A percentile compares a stretch with the other conserved stretches of the same genome.
phyloP scores from a whole-genome alignment of 345 rosid species.

The Hibiscus trionum region DNA sequence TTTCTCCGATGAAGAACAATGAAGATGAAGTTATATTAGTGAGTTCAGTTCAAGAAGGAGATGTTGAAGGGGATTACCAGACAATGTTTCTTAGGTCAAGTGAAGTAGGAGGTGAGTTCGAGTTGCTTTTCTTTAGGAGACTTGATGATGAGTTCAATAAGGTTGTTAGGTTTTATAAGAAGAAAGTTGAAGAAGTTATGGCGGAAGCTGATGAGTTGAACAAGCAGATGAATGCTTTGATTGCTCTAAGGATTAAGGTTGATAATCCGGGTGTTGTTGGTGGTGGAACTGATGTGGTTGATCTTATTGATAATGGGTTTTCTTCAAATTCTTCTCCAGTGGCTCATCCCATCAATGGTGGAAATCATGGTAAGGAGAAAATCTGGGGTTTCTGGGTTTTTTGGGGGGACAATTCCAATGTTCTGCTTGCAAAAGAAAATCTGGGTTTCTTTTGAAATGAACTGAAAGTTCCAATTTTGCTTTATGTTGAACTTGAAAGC shows the following conservation, averaged over 20 bases:
- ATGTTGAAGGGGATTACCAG: constrained; percentile 19
- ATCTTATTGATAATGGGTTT: constrained; percentile 14
- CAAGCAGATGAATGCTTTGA: constrained; percentile 67
- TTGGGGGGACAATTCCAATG: background rate
- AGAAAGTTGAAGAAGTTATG: constrained; percentile 41
- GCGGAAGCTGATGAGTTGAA: constrained; percentile 65
- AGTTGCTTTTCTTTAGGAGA: constrained; percentile 44
- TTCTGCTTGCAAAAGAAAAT: too few species aligned
- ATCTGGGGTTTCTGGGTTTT: background rate
- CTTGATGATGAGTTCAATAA: constrained; percentile 73
- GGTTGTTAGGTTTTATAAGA: constrained; percentile 43
- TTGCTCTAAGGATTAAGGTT: constrained; percentile 62
- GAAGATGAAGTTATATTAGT: constrained; percentile 59
- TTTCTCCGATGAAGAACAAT: constrained; percentile 23
- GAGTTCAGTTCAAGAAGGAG: constrained; percentile 22
- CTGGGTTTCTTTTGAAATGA: background rate
- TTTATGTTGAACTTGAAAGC: too few species aligned
- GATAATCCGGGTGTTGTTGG: constrained; percentile 32
- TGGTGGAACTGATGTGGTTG: constrained; percentile 9
- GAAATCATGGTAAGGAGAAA: constrained; percentile 17
- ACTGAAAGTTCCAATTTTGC: background rate
- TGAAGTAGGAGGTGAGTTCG: constrained; percentile 53
- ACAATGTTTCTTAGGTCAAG: constrained; percentile 45
- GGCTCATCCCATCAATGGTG: constrained; percentile 11
- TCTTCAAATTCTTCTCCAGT: constrained; percentile 10